Percentiles rank a stretch among this genome's conserved stretches.
Conservation (phyloP, 106 monocot species). For the Dendrobium catenatum region DNA sequence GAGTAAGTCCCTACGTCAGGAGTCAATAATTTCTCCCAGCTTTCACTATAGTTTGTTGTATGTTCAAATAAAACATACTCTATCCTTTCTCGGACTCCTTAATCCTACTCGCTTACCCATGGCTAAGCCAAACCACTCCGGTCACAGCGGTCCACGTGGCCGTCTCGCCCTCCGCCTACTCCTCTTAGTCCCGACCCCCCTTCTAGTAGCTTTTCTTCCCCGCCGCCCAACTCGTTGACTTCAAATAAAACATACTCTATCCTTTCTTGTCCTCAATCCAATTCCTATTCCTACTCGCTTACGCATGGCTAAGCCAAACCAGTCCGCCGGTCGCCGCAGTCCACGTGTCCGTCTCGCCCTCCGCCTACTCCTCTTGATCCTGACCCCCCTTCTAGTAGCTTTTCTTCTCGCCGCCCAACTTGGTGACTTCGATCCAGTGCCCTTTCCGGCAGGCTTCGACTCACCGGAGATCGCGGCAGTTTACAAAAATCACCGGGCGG, state of each 20-base stretch:
- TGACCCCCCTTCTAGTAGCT: neutral
- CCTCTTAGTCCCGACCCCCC: neutral
- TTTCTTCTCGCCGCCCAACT: neutral
- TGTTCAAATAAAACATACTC: too few species aligned
- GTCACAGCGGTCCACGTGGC: neutral
- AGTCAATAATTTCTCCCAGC: too few species aligned
- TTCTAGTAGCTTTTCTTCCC: neutral
- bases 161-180: neutral
- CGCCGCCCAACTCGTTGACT: neutral
- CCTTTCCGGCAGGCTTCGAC: slow-evolving; percentile 25
- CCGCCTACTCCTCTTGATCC: neutral
- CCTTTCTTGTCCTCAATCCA: too few species aligned
- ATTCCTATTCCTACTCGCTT: too few species aligned
- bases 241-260: too few species aligned
- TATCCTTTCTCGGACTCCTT: too few species aligned
- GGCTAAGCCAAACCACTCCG: neutral
- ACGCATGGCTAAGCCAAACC: too few species aligned
- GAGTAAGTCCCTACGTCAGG: too few species aligned
- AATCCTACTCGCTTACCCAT: too few species aligned
- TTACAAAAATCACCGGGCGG: neutral
- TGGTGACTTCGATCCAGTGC: slow-evolving; percentile 26
- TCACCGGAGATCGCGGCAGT: neutral
- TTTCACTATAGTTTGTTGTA: too few species aligned
- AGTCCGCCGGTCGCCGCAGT: neutral
- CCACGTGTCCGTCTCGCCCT: neutral